Evolutionary conservation across 768 basidiomycete species (phyloP).

Genomic region (Pleurotus platypus): DNA sequence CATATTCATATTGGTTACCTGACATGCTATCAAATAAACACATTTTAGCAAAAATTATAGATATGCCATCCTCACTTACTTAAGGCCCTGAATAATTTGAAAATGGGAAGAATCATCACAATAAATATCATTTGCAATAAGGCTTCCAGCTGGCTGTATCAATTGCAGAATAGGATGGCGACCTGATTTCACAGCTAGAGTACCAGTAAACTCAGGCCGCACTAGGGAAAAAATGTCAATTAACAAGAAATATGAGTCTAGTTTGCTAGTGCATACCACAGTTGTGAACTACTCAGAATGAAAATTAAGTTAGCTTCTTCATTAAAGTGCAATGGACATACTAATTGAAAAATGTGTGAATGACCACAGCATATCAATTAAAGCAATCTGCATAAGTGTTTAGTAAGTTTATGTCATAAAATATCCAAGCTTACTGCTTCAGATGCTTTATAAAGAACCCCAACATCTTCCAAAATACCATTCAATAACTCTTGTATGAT

Average conservation of each 20-base stretch:
- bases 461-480: slow-evolving; percentile 67
- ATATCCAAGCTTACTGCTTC: slow-evolving; percentile 64
- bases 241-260: background rate
- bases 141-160: slow-evolving; percentile 58
- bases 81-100: slow-evolving; percentile 90
- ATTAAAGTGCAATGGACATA: slow-evolving; percentile 30
- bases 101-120: slow-evolving; percentile 82
- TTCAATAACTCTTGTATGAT: slow-evolving; percentile 77
- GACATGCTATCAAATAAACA: slow-evolving; percentile 36
- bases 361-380: slow-evolving; percentile 87
- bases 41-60: background rate
- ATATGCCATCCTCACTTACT: slow-evolving; percentile 43
- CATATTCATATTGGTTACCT: slow-evolving; percentile 20
- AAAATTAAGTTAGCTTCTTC: background rate
- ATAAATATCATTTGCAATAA: slow-evolving; percentile 90
- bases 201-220: slow-evolving; percentile 89
- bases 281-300: slow-evolving; percentile 34
- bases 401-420: background rate
- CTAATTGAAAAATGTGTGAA: slow-evolving; percentile 83
- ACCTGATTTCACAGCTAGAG: slow-evolving; percentile 84
- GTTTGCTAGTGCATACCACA: slow-evolving; percentile 29
- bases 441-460: slow-evolving; percentile 83
- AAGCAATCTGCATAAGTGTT: slow-evolving; percentile 55
- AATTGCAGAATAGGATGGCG: slow-evolving; percentile 86
- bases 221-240: slow-evolving; percentile 35